Percentiles rank a stretch among this genome's conserved stretches.
These are phyloP conservation scores for Diaporthe sp. DNA, from an alignment of 2,329 filamentous ascomycete species.

Conservation along the genomic window DNA sequence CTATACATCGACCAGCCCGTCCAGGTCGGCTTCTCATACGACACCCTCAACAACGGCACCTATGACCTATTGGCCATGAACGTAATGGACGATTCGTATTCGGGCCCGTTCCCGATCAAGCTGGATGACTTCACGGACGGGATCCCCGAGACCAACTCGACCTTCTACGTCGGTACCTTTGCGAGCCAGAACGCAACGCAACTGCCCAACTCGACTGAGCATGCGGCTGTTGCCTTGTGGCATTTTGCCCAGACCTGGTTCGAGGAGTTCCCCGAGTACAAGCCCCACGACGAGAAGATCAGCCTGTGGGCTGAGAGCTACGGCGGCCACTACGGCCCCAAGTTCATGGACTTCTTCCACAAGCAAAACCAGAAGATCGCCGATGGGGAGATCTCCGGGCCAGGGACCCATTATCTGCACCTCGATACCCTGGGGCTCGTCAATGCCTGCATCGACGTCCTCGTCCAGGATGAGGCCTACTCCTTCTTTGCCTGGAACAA, in stretches of 20 bases:
- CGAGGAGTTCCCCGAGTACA: conserved; percentile 67
- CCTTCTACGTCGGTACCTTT: conserved; percentile 55
- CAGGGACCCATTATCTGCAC: conserved; percentile 41
- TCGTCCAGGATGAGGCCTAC: conserved; percentile 32
- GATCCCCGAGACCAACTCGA: conserved; percentile 38
- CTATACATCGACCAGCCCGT: conserved; percentile 75
- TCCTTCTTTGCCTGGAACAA: conserved; percentile 41
- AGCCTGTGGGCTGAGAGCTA: conserved; percentile 44
- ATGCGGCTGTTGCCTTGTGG: conserved; percentile 67
- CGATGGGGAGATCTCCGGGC: conserved; percentile 35
- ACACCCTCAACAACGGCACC: conserved; percentile 47
- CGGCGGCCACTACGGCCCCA: conserved; percentile 58
- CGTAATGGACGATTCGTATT: conserved; percentile 41
- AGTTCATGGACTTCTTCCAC: conserved; percentile 50
- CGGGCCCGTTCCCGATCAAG: conserved; percentile 44
- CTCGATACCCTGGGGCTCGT: conserved; percentile 41
- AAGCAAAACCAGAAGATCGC: conserved; percentile 41
- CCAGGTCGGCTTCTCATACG: conserved; percentile 51
- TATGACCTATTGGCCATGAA: conserved; percentile 43
- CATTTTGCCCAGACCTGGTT: conserved; percentile 70
- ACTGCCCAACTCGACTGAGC: conserved; percentile 62
- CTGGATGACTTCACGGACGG: conserved; percentile 36
- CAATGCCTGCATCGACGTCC: conserved; percentile 38
- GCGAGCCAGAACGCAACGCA: conserved; percentile 59
- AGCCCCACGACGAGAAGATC: conserved; percentile 57